These are phyloP conservation scores for Stephanodiscus triporus DNA, from an alignment of 108 stramenopile genomes.

Conservation along the genomic window DNA sequence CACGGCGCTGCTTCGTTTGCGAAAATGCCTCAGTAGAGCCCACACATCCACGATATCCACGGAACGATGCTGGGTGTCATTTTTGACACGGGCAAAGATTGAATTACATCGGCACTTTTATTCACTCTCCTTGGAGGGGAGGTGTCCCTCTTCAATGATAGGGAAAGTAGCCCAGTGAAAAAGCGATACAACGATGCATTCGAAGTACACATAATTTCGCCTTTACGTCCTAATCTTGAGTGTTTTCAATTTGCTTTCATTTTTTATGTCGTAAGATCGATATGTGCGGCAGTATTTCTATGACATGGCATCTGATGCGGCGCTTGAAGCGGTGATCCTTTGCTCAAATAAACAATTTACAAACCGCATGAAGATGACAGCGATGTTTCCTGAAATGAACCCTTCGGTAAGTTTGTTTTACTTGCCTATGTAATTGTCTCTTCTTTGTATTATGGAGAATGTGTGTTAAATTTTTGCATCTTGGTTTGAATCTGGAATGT, in stretches of 20 bases:
- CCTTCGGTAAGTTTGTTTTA: constrained; percentile 37
- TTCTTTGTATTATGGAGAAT: too few relatives aligned
- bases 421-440: background rate
- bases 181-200: constrained; percentile 53
- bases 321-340: constrained; percentile 66
- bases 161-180: constrained; percentile 57
- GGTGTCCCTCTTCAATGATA: constrained; percentile 33
- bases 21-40: constrained; percentile 47
- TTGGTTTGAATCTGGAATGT: background rate
- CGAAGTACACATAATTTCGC: background rate
- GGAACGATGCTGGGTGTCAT: constrained; percentile 35
- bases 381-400: constrained; percentile 89
- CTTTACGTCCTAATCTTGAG: background rate
- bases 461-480: background rate
- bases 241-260: background rate
- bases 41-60: constrained; percentile 21
- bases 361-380: constrained; percentile 79
- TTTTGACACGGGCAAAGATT: constrained; percentile 23
- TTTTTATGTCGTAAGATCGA: constrained; percentile 48
- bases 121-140: constrained; percentile 51
- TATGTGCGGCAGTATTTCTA: constrained; percentile 87
- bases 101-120: constrained; percentile 52
- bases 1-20: background rate
- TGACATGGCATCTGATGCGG: constrained; percentile 71
- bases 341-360: constrained; percentile 69